Evolutionary conservation across 768 basidiomycete species (phyloP).

Genomic region (Neoboletus magnificus): DNA sequence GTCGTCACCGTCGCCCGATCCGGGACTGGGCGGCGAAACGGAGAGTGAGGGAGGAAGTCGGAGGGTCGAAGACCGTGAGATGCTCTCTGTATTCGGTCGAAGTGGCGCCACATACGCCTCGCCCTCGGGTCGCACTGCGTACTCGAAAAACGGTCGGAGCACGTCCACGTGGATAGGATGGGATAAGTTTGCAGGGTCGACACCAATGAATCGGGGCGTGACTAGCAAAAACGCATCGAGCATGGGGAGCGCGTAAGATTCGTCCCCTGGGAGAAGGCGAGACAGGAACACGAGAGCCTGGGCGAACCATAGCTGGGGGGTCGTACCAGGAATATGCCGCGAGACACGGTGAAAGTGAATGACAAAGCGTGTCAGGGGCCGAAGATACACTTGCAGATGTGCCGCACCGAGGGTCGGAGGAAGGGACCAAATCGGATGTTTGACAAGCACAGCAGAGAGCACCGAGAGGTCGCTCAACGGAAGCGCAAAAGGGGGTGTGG

Average conservation of each 20-base stretch:
- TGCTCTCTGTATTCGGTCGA: constrained; percentile 49
- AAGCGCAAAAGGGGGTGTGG: constrained; percentile 56
- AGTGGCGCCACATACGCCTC: constrained; percentile 51
- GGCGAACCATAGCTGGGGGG: constrained; percentile 60
- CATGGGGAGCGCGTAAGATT: constrained; percentile 49
- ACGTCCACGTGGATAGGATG: constrained; percentile 27
- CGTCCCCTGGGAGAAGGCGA: constrained; percentile 70
- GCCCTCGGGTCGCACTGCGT: constrained; percentile 40
- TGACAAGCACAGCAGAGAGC: constrained; percentile 47
- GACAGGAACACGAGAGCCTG: constrained; percentile 58
- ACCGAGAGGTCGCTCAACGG: constrained; percentile 57
- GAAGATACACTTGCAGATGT: constrained; percentile 22
- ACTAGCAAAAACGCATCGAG: constrained; percentile 25
- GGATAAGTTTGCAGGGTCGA: constrained; percentile 22
- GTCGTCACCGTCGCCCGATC: background rate
- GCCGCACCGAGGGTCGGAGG: constrained; percentile 1
- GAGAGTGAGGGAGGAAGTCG: constrained; percentile 29
- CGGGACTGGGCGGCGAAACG: background rate
- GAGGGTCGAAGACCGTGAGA: constrained; percentile 56
- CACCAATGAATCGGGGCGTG: constrained; percentile 15
- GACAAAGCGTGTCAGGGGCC: constrained; percentile 56
- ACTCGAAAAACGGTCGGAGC: constrained; percentile 54
- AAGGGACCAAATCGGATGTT: constrained; percentile 50
- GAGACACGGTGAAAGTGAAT: constrained; percentile 57
- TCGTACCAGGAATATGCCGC: constrained; percentile 50